Conservation (phyloP, 495 filamentous ascomycete genomes). For the Podospora anserina region DNA sequence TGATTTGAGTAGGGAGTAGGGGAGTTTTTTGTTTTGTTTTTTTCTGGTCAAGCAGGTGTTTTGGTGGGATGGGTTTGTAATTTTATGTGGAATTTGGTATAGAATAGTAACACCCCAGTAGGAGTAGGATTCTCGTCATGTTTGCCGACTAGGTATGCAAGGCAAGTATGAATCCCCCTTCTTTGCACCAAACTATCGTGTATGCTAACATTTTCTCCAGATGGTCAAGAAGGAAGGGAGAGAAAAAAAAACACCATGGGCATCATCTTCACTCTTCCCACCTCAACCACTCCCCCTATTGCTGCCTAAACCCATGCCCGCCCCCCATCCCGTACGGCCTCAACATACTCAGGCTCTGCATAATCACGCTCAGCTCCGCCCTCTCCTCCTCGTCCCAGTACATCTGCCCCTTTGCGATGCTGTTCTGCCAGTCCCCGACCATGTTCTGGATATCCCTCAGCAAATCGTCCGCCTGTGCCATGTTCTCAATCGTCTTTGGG, state of each 20-base stretch:
- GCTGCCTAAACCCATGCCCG: background rate
- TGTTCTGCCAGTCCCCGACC: slow-evolving; percentile 9
- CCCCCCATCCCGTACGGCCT: slow-evolving; percentile 9
- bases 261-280: background rate
- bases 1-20: slow-evolving; percentile 11
- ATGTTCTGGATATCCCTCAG: slow-evolving; percentile 19
- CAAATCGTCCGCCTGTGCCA: slow-evolving; percentile 13
- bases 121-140: background rate
- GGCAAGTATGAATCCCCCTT: background rate
- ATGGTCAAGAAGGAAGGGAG: background rate
- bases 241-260: background rate
- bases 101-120: background rate
- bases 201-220: background rate
- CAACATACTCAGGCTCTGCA: background rate
- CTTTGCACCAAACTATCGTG: background rate
- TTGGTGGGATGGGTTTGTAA: background rate
- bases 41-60: background rate
- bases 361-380: slow-evolving; percentile 11
- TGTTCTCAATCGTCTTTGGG: slow-evolving; percentile 3
- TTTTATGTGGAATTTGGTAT: background rate
- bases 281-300: background rate
- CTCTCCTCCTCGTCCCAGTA: slow-evolving; percentile 21
- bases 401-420: background rate
- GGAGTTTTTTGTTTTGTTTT: background rate
- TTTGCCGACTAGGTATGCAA: background rate